A percentile compares a stretch with the other conserved stretches of the same genome.
Conservation (phyloP, 768 basidiomycete species). For the Tephrocybe rancida region DNA sequence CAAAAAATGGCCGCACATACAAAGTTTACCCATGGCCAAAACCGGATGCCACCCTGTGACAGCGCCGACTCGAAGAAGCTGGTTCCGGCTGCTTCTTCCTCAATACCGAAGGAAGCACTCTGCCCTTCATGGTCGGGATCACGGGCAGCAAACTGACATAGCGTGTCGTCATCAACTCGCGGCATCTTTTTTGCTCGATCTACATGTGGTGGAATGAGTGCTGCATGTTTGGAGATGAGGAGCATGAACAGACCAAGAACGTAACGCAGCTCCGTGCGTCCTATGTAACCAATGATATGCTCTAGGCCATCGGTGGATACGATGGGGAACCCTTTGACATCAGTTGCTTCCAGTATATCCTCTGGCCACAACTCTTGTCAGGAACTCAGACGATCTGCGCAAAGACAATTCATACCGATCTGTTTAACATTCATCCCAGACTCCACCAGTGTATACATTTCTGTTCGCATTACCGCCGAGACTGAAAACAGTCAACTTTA, state of each 20-base stretch:
- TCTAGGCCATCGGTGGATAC: conserved; percentile 61
- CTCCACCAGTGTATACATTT: conserved; percentile 72
- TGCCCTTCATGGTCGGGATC: conserved; percentile 56
- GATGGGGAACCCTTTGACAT: conserved; percentile 92
- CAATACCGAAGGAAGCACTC: conserved; percentile 56
- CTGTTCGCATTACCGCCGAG: conserved; percentile 86
- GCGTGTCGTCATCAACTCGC: conserved; percentile 62
- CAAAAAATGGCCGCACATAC: conserved; percentile 42
- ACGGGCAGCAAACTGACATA: conserved; percentile 68
- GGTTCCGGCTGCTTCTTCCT: conserved; percentile 70
- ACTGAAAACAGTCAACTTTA: conserved; percentile 50
- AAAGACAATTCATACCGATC: conserved; percentile 63
- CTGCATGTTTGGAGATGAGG: neutral
- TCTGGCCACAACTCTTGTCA: conserved; percentile 45
- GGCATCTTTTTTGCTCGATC: conserved; percentile 73
- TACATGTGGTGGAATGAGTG: conserved; percentile 27
- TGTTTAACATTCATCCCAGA: conserved; percentile 77
- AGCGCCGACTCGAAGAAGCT: conserved; percentile 60
- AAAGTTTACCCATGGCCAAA: conserved; percentile 95
- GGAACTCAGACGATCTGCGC: neutral
- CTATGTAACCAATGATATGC: conserved; percentile 85
- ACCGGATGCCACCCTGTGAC: conserved; percentile 58
- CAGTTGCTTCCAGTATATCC: conserved; percentile 65
- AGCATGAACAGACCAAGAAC: conserved; percentile 65
- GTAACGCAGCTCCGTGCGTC: conserved; percentile 80